Conservation (phyloP, 441 rosid genomes). For the Pelargonium myrrhifolium region DNA sequence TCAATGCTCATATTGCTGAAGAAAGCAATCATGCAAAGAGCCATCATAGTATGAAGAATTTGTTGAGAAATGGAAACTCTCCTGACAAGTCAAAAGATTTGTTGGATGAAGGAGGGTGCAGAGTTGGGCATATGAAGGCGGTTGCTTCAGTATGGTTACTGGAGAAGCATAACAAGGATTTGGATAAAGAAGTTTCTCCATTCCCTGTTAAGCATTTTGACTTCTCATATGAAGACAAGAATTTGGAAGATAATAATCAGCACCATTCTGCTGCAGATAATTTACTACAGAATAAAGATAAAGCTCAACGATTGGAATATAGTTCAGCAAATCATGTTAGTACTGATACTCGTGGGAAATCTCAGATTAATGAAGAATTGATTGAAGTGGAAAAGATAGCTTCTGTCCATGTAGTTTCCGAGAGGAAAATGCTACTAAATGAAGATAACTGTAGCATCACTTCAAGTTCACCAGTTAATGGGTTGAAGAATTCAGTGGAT, state of each 20-base stretch:
- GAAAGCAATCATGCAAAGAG: constrained; percentile 22
- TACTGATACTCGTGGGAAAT: constrained; percentile 17
- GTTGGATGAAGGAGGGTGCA: constrained; percentile 39
- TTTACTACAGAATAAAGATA: constrained; percentile 16
- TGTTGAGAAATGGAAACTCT: constrained; percentile 24
- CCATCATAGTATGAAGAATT: constrained; percentile 22
- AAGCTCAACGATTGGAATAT: constrained; percentile 35
- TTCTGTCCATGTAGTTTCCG: constrained; percentile 22
- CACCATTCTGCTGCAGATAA: constrained; percentile 22
- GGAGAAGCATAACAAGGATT: constrained; percentile 34
- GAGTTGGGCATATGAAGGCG: constrained; percentile 27
- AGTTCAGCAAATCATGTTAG: constrained; percentile 29
- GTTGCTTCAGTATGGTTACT: constrained; percentile 30
- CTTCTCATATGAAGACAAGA: constrained; percentile 57
- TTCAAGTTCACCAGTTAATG: constrained; percentile 29
- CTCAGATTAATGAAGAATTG: constrained; percentile 29
- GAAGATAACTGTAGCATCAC: constrained; percentile 27
- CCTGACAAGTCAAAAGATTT: constrained; percentile 32
- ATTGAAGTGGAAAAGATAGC: constrained; percentile 22
- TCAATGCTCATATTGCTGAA: constrained; percentile 24
- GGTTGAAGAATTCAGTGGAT: constrained; percentile 26
- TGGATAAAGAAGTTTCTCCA: constrained; percentile 41
- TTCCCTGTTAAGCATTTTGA: constrained; percentile 86
- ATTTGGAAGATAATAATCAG: constrained; percentile 27
- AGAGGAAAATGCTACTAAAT: constrained; percentile 24